phyloP scores from a whole-genome alignment of 345 rosid genomes.

The Arabidopsis thaliana region DNA sequence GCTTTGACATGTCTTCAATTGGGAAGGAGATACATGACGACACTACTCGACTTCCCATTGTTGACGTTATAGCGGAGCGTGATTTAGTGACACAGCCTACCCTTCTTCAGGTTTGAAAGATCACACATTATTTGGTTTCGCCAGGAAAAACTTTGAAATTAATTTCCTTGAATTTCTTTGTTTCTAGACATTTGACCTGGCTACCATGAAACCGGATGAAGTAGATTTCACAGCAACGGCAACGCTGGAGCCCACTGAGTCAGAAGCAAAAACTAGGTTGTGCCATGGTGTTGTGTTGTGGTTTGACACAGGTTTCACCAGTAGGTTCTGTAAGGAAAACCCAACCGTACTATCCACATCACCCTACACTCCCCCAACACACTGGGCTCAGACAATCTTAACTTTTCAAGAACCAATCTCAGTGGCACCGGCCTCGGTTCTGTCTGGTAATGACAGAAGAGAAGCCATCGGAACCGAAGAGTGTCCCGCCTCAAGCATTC shows the following conservation, averaged over 20 bases:
- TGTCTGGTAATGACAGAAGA: conserved; percentile 42
- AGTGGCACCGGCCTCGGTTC: conserved; percentile 52
- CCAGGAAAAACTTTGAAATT: neutral
- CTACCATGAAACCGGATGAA: conserved; percentile 81
- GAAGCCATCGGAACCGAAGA: conserved; percentile 58
- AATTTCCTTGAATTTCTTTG: neutral
- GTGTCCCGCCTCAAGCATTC: conserved; percentile 67
- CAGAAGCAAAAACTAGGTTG: conserved; percentile 37
- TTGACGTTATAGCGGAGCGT: conserved; percentile 65
- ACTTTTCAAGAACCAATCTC: conserved; percentile 86
- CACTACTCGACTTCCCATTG: conserved; percentile 70
- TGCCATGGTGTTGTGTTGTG: conserved; percentile 88
- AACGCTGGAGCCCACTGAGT: conserved; percentile 35
- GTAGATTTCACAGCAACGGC: conserved; percentile 88
- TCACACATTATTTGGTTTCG: conserved; percentile 3
- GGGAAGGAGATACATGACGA: conserved; percentile 78
- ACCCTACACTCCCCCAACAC: conserved; percentile 80
- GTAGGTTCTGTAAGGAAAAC: conserved; percentile 86
- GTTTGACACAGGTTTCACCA: conserved; percentile 90
- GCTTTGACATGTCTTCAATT: conserved; percentile 85
- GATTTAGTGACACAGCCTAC: conserved; percentile 72
- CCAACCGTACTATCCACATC: conserved; percentile 83
- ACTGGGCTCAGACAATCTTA: conserved; percentile 90
- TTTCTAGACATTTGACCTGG: conserved; percentile 77
- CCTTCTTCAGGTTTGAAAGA: conserved; percentile 59